Base-by-base conservation (phyloP, 192 early-diverging fungal species). In the Linnemannia schmuckeri region DNA sequence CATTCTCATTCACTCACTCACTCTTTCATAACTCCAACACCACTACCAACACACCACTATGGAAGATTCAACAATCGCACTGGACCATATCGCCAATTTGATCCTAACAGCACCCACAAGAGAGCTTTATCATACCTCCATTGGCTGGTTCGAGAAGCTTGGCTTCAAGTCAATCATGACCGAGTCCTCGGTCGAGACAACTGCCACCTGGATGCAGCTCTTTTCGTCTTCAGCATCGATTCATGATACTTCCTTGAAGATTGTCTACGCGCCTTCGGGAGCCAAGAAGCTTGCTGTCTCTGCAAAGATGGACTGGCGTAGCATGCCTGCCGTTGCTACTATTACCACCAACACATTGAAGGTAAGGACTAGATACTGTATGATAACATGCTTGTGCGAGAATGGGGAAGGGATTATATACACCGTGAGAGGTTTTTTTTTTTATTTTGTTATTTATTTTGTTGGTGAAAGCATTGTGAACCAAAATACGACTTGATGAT, bases 241-340 rank as follows among this genome's bases (percentile, higher is more conserved):
- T 41, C 57, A 77, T 33, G 82, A 79, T 22, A 71, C 68, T 5
- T 72, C 84, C 18, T 57, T 87, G 70, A 87, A 87, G 76, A 77
- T 87, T 40, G 75, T 74, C n/a, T 57, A 68, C 63, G 80, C 84
- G 54, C 46, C 84, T 33, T 87, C 84, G 3, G 84, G 75, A 27
- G n/a, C 44, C 20, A 70, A 54, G 17, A 87, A 87, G 75, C 79
- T 57, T 17, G 37, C 84, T 46, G 30, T 37, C 40, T 87, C 84
- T 9, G 77, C 41, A 70, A 87, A 87, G 79, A 87, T 87, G 79
- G 84, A 87, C 38, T 87, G 84, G 84, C 84, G 84, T 54, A 81
- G 75, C 27, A 40, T 87, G 38, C 84, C 84, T 49, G 84, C 84
- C 27, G 63, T 87, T 68, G 84, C 84, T 71, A 81, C 77, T 15